These are phyloP conservation scores for Ormosia emarginata DNA, from an alignment of 306 rosid genomes.

Conservation along the genomic window DNA sequence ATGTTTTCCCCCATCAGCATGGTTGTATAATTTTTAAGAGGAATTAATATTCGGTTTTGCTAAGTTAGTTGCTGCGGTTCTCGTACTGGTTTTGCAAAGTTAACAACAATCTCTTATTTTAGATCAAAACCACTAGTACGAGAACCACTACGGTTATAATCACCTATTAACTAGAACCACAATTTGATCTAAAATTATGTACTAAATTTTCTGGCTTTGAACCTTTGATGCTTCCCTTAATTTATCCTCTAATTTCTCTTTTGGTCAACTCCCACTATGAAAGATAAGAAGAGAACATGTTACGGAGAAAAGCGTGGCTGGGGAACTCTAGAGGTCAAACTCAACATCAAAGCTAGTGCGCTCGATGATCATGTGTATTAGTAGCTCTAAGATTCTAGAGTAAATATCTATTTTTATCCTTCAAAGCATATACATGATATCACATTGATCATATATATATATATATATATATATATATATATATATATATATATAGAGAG, in stretches of 20 bases:
- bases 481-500: too few relatives aligned
- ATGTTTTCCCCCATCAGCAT: background rate
- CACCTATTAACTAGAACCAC: background rate
- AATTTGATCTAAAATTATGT: background rate
- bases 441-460: too few relatives aligned
- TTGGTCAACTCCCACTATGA: background rate
- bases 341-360: background rate
- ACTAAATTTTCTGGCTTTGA: background rate
- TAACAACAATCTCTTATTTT: background rate
- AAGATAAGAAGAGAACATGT: background rate
- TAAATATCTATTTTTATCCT: too few relatives aligned
- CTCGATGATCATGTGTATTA: too few relatives aligned
- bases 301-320: background rate
- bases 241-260: background rate
- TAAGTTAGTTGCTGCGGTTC: background rate
- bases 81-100: background rate
- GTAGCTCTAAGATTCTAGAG: too few relatives aligned
- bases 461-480: too few relatives aligned
- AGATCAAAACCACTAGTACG: too few relatives aligned
- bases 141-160: background rate
- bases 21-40: background rate
- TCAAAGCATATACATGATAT: too few relatives aligned
- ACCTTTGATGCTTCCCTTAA: too few relatives aligned
- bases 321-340: background rate
- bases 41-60: background rate